phyloP scores from a whole-genome alignment of 2,329 filamentous ascomycete genomes.

The Hysterium pulicare region DNA sequence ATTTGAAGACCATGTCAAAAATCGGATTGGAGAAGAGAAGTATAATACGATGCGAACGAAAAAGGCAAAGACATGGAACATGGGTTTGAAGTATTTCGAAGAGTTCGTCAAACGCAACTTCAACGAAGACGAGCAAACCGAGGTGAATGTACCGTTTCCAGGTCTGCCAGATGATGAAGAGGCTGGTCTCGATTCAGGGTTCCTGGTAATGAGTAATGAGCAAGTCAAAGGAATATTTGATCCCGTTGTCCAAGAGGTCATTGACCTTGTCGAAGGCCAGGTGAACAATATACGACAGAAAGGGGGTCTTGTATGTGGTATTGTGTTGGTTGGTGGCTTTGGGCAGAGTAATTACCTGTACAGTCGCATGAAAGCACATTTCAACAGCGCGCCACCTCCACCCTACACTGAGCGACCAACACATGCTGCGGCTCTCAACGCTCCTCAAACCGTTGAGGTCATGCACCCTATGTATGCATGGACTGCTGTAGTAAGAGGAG shows the following conservation, averaged over 20 bases:
- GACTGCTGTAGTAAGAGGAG: slow-evolving; percentile 76
- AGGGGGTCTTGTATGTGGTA: slow-evolving; percentile 53
- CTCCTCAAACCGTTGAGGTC: slow-evolving; percentile 64
- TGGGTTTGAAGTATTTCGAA: slow-evolving; percentile 73
- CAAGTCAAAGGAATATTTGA: slow-evolving; percentile 73
- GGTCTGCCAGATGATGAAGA: slow-evolving; percentile 74
- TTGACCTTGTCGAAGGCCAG: slow-evolving; percentile 43
- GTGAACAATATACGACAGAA: slow-evolving; percentile 39
- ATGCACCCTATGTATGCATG: slow-evolving; percentile 81
- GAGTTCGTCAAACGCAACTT: slow-evolving; percentile 84
- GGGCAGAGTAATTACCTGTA: slow-evolving; percentile 74
- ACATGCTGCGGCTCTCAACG: slow-evolving; percentile 54
- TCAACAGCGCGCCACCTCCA: slow-evolving; percentile 52
- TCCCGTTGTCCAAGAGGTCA: slow-evolving; percentile 62
- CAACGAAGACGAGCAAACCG: slow-evolving; percentile 71
- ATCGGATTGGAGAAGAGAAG: slow-evolving; percentile 61
- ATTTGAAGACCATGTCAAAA: slow-evolving; percentile 73
- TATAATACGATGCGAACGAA: slow-evolving; percentile 75
- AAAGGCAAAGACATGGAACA: slow-evolving; percentile 73
- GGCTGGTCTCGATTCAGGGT: slow-evolving; percentile 70
- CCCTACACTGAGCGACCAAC: slow-evolving; percentile 68
- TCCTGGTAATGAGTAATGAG: slow-evolving; percentile 66
- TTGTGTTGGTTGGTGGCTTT: slow-evolving; percentile 78
- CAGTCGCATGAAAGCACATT: slow-evolving; percentile 66
- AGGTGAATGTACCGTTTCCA: slow-evolving; percentile 75